phyloP scores from a whole-genome alignment of 768 basidiomycete genomes.

The Tricholoma furcatifolium region DNA sequence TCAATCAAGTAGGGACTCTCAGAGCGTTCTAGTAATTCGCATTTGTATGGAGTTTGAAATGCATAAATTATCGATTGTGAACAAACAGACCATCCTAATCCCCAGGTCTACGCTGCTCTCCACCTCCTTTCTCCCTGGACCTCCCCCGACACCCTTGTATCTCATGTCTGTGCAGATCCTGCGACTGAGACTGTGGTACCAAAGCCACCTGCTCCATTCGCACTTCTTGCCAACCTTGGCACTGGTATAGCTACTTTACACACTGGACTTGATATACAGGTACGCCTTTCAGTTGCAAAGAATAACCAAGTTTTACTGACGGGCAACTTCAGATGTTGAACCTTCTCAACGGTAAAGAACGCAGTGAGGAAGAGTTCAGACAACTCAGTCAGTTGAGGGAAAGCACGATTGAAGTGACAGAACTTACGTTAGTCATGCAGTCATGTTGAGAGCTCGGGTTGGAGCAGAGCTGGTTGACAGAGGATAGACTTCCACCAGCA shows the following conservation, averaged over 20 bases:
- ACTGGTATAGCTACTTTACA: not conserved
- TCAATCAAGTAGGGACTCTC: no score
- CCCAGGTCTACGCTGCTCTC: no score
- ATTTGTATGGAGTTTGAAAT: no score
- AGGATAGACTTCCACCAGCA: no score
- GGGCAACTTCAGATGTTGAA: slow-evolving; percentile 7
- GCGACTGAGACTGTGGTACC: not conserved
- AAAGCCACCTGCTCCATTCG: not conserved
- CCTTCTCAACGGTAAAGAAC: slow-evolving; percentile 10
- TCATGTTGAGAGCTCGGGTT: no score
- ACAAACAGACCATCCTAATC: no score
- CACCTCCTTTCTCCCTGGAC: no score
- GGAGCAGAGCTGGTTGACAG: no score
- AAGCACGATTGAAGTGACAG: no score
- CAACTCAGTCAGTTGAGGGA: not conserved
- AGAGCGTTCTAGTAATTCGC: no score
- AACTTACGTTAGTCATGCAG: no score
- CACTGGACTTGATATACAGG: not conserved
- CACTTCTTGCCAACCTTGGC: slow-evolving; percentile 1
- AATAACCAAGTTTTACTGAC: not conserved
- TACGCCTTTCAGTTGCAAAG: not conserved
- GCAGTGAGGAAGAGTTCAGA: slow-evolving; percentile 9
- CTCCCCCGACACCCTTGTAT: slow-evolving; percentile 1
- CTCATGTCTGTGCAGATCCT: slow-evolving; percentile 2
- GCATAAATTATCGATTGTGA: no score